phyloP scores from a whole-genome alignment of 2,329 filamentous ascomycete species.

The Beauveria bassiana region DNA sequence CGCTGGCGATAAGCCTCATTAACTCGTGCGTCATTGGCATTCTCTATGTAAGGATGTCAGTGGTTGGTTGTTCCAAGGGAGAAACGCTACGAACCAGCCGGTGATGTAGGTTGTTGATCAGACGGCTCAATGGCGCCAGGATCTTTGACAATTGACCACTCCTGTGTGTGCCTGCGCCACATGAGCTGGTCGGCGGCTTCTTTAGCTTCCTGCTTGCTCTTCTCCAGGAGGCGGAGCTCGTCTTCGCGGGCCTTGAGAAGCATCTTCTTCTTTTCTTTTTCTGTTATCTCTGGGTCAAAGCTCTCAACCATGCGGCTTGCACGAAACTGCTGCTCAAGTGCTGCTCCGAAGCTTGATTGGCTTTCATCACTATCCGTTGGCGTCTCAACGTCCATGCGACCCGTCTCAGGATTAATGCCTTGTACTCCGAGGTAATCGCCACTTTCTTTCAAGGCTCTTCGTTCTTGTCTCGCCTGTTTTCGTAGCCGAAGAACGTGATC shows the following conservation, averaged over 20 bases:
- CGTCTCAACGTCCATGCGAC: conserved; percentile 43
- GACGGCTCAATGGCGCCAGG: conserved; percentile 29
- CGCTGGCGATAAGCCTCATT: background rate
- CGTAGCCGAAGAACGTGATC: conserved; percentile 24
- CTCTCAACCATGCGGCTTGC: conserved; percentile 24
- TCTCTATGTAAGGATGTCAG: background rate
- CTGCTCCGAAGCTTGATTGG: conserved; percentile 16
- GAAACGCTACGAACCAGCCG: background rate
- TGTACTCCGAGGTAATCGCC: conserved; percentile 53
- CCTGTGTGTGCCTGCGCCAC: conserved; percentile 37
- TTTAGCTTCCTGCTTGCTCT: conserved; percentile 30
- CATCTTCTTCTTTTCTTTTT: conserved; percentile 31
- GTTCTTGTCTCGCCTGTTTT: conserved; percentile 25
- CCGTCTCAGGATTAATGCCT: conserved; percentile 49
- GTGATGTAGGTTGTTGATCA: background rate
- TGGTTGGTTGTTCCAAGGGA: background rate
- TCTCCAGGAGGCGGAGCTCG: conserved; percentile 35
- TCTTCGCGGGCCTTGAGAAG: conserved; percentile 23
- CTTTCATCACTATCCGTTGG: conserved; percentile 40
- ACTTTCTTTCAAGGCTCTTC: conserved; percentile 42
- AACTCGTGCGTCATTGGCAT: background rate
- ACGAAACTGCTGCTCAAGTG: conserved; percentile 23
- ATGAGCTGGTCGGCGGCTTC: conserved; percentile 25
- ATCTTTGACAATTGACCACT: conserved; percentile 47
- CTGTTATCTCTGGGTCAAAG: conserved; percentile 27